phyloP scores from a whole-genome alignment of 225 moss, liverwort and hornwort species.

The Pleurozium schreberi region DNA sequence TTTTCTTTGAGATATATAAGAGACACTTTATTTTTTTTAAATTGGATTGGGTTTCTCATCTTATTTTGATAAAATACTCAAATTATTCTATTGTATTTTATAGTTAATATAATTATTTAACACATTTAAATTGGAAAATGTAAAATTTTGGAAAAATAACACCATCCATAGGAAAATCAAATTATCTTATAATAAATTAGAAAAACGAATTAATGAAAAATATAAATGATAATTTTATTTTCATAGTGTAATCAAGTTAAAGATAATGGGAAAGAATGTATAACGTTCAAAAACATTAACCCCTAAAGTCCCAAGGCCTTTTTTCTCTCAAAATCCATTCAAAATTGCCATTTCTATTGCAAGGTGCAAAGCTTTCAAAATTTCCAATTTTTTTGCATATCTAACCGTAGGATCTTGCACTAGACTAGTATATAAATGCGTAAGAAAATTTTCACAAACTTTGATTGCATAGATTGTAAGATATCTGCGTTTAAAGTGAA shows the following conservation, averaged over 20 bases:
- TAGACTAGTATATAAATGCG: no score
- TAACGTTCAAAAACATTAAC: background rate
- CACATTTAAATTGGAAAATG: background rate
- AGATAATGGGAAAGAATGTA: background rate
- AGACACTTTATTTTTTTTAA: background rate
- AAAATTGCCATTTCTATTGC: no score
- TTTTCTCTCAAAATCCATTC: no score
- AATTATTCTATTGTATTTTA: background rate
- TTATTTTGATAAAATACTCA: background rate
- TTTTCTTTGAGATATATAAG: background rate
- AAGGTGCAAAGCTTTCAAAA: no score
- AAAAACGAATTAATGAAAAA: background rate
- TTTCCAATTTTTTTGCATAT: no score
- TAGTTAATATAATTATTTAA: no score
- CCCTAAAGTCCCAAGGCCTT: no score
- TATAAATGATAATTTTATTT: background rate
- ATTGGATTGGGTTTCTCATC: accelerated
- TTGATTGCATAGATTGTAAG: no score
- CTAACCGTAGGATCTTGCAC: no score
- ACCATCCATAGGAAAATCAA: background rate
- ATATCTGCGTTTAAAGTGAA: no score
- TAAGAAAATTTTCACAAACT: no score
- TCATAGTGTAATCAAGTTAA: background rate
- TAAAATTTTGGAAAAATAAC: background rate
- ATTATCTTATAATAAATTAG: background rate